Evolutionary conservation across 2,329 filamentous ascomycete species (phyloP).

Genomic region (Biscogniauxia sp.): DNA sequence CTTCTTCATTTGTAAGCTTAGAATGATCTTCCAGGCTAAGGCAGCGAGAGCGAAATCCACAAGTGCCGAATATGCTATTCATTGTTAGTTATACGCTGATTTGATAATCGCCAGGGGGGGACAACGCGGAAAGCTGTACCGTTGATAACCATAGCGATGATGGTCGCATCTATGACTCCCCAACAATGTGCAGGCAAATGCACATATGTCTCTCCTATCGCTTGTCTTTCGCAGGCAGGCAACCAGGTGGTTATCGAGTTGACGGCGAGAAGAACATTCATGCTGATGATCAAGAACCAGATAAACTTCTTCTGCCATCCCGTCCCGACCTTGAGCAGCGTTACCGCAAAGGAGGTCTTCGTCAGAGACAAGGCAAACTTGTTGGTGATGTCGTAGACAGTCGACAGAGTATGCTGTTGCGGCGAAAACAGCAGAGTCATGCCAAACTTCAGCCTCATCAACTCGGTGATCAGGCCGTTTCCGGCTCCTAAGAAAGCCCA

Average conservation of each 20-base stretch:
- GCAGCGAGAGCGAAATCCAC: slow-evolving; percentile 30
- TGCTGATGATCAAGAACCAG: slow-evolving; percentile 13
- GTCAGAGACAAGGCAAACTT: slow-evolving; percentile 15
- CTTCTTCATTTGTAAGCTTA: slow-evolving; percentile 29
- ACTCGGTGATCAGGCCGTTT: slow-evolving; percentile 7
- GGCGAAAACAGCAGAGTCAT: slow-evolving; percentile 2
- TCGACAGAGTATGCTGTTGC: slow-evolving; percentile 6
- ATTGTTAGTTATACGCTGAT: slow-evolving; percentile 1
- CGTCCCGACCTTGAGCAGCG: slow-evolving; percentile 8
- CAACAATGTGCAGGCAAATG: neutral
- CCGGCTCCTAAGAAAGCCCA: slow-evolving; percentile 16
- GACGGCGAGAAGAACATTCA: slow-evolving; percentile 8
- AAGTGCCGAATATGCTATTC: slow-evolving; percentile 23
- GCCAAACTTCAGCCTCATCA: slow-evolving; percentile 13
- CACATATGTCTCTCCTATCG: neutral
- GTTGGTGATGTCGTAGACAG: slow-evolving; percentile 8
- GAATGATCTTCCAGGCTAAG: slow-evolving; percentile 32
- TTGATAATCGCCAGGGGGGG: neutral
- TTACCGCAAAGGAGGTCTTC: slow-evolving; percentile 24
- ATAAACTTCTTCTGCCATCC: slow-evolving; percentile 6
- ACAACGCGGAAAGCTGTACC: neutral
- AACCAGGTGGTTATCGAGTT: neutral
- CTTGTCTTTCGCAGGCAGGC: neutral
- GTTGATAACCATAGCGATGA: neutral
- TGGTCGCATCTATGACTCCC: neutral